These are phyloP conservation scores for Daldinia bambusicola DNA, from an alignment of 495 filamentous ascomycete species.

Conservation along the genomic window DNA sequence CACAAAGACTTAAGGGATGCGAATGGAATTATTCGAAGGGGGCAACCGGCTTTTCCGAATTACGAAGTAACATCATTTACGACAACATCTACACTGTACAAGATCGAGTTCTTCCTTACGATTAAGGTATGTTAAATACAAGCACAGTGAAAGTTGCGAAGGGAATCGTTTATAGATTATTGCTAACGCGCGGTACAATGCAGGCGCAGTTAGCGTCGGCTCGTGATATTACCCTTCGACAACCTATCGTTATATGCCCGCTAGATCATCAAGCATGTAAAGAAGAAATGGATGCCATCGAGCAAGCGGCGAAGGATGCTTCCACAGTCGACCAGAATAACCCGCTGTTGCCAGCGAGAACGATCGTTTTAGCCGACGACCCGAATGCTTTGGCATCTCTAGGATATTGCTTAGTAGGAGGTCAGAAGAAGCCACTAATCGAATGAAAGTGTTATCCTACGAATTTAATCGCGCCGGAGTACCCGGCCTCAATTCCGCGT, in stretches of 20 bases:
- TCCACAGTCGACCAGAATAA: conserved; percentile 86
- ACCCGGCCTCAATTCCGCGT: not conserved
- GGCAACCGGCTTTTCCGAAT: conserved; percentile 86
- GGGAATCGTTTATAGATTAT: not conserved
- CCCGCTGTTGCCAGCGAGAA: conserved; percentile 83
- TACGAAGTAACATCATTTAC: conserved; percentile 92
- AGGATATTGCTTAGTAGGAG: conserved; percentile 85
- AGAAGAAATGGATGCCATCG: conserved; percentile 97
- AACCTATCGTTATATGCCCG: conserved; percentile 95
- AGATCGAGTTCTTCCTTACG: conserved; percentile 95
- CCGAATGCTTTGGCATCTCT: conserved; percentile 77
- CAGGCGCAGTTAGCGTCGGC: conserved; percentile 93
- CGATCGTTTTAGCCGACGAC: conserved; percentile 82
- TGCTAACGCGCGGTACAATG: conserved; percentile 37
- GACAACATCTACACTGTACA: conserved; percentile 92
- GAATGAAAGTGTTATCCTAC: conserved; percentile 65
- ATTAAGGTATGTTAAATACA: conserved; percentile 75
- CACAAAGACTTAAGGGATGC: conserved; percentile 87
- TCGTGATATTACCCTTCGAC: conserved; percentile 87
- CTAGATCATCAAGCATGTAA: conserved; percentile 95
- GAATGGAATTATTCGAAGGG: conserved; percentile 87
- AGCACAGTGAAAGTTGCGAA: not conserved
- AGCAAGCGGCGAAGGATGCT: conserved; percentile 92
- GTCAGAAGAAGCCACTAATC: conserved; percentile 87
- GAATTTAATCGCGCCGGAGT: not conserved